phyloP scores from a whole-genome alignment of 306 rosid species.

The Aeschynomene evenia region DNA sequence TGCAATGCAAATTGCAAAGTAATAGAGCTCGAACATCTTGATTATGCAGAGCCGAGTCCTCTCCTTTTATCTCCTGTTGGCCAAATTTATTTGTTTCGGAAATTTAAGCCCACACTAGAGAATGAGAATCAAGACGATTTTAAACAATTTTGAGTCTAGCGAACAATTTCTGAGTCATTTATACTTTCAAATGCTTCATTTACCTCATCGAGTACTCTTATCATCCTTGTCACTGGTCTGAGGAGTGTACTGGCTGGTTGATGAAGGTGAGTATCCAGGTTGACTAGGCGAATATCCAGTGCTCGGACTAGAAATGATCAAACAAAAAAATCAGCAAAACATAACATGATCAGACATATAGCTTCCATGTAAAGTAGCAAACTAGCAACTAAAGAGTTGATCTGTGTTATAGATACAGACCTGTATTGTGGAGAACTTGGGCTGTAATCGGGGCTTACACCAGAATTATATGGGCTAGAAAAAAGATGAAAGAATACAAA shows the following conservation, averaged over 20 bases:
- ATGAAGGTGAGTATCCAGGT: slow-evolving; percentile 97
- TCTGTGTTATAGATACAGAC: slow-evolving; percentile 37
- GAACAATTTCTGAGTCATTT: neutral
- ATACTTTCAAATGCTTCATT: neutral
- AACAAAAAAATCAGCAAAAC: neutral
- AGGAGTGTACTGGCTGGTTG: slow-evolving; percentile 93
- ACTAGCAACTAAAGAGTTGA: neutral
- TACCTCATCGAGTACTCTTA: slow-evolving; percentile 50
- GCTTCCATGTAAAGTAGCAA: neutral
- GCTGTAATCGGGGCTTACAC: slow-evolving; percentile 85
- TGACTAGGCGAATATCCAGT: slow-evolving; percentile 98
- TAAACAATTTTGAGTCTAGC: neutral
- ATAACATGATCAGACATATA: slow-evolving; percentile 8
- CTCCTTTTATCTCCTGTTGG: slow-evolving; percentile 7
- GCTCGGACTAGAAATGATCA: slow-evolving; percentile 66
- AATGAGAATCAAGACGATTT: neutral
- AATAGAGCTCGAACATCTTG: slow-evolving; percentile 5
- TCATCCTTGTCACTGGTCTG: slow-evolving; percentile 78
- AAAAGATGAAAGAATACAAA: neutral
- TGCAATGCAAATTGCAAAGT: slow-evolving; percentile 28
- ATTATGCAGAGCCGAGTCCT: slow-evolving; percentile 7
- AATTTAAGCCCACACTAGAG: neutral
- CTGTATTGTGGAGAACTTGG: slow-evolving; percentile 92
- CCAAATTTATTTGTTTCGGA: neutral
- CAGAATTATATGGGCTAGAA: slow-evolving; percentile 81